Base-by-base conservation (phyloP, 2,329 filamentous ascomycete species). In the Ophiosphaerella herpotricha region DNA sequence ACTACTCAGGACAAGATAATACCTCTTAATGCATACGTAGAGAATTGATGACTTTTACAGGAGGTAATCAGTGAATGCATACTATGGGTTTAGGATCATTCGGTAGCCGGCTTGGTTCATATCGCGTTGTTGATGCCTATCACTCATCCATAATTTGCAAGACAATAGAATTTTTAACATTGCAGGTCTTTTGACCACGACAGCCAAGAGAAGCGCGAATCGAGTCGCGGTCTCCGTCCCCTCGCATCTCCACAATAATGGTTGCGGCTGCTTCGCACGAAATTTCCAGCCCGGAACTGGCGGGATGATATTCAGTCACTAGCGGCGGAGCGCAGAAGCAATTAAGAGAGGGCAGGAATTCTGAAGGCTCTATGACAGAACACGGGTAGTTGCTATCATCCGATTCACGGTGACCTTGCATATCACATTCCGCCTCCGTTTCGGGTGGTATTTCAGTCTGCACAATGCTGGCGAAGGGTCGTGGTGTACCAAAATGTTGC, bases 241-340 rank as follows among this genome's bases (percentile, higher is more conserved):
- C 62, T 29, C 62, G 60, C 63, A 68, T 66, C 23, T 66, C 60
- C 5, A 57, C 56, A 14, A 68, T 67, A 14, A 68, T 66, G 3
- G 55, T 58, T 14, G 63, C 62, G 26, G 65, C 65, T 29, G 59
- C 54, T 45, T 66, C 63, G 43, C 65, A 68, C 1, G 65, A 67
- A 14, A 64, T 68, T 18, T 67, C 54, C 7, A 63, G 50, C 2
- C 47, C 48, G 7, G 46, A 29, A 37, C 31, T 23, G 34, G 35
- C 5, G 24, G 47, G n/a, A 33, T 37, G 31, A 35, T 21, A 21
- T 16, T 35, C 32, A 33, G 31, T 35, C 16, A 39, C 32, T n/a
- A 43, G 23, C 18, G 46, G 36, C 4, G 56, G 54, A 41, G 64
- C 42, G 40, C 60, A 64, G 45, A 66, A 64, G 39, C 63, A 66